phyloP scores from a whole-genome alignment of 1,139 yeast species.

The Suhomyces anneliseae region DNA sequence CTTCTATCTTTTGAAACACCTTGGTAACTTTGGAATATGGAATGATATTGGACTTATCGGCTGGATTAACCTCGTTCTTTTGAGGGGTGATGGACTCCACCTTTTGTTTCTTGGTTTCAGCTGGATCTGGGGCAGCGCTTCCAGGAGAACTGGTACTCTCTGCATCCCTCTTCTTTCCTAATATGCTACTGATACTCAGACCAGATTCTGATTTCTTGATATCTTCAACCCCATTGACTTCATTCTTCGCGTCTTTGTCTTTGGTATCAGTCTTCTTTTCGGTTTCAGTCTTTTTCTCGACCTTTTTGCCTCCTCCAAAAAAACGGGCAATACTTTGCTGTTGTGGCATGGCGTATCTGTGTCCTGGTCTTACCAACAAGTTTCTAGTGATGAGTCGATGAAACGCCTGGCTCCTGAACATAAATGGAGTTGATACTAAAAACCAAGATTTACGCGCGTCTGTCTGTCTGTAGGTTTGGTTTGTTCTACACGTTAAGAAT shows the following conservation, averaged over 20 bases:
- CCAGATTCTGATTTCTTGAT: not conserved
- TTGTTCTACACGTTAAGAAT: not conserved
- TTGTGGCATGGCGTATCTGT: conserved; percentile 29
- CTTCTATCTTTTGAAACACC: conserved; percentile 73
- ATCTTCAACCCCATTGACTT: no score
- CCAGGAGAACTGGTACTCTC: no score
- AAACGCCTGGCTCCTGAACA: conserved; percentile 5
- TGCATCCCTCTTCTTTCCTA: not conserved
- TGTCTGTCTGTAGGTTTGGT: not conserved
- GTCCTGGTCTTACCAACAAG: not conserved
- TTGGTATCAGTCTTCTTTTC: not conserved
- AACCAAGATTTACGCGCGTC: conserved; percentile 1
- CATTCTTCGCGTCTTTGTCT: not conserved
- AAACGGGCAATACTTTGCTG: conserved; percentile 41
- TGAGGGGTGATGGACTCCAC: not conserved
- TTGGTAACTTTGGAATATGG: conserved; percentile 66
- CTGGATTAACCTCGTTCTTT: not conserved
- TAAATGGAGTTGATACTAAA: not conserved
- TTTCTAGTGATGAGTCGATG: not conserved
- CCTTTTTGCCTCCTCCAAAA: conserved; percentile 20
- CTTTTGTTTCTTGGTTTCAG: not conserved
- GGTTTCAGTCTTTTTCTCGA: not conserved
- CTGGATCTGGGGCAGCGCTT: not conserved
- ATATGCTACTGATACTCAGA: not conserved
- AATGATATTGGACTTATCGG: conserved; percentile 23